Evolutionary conservation across 2,329 filamentous ascomycete genomes (phyloP), one percentile per base, ranked within the genome.

Genomic region (Cercospora zeina): DNA sequence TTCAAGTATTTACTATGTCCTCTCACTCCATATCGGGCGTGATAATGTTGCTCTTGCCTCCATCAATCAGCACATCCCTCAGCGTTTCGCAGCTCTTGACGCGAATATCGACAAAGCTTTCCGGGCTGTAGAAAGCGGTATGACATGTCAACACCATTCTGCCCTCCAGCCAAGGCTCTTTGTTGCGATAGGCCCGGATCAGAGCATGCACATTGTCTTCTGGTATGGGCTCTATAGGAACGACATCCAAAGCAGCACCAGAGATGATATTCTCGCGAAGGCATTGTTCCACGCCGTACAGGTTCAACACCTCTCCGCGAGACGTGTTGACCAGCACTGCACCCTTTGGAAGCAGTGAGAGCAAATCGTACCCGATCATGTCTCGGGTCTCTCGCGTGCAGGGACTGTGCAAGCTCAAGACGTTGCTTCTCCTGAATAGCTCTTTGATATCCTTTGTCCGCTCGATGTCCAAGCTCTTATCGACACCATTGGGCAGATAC

Each of bases 351-450:
- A 74, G 50, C 3, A 74, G 62, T 1, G 69, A 71, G 0, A 74
- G 69, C 14, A 73, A 56, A 0, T 70, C 67, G 56, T 72, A 73
- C 10, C 59, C 67, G n/a, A 74, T 68, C 54, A 68, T 55, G 10
- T 65, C 60, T 30, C 69, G 59, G 1, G 71, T 73, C 86, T 95
- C 77, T 84, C 90, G 13, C 90, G 90, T 76, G 89, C 91, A 21
- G 83, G 90, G 69, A 83, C 88, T 75, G 86, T 90, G 54, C 77
- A 96, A 59, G 83, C 89, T 68, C 86, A 88, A 69, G 83, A 90
- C 74, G 80, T 87, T 62, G 74, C 83, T 66, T 68, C 76, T 58
- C 71, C 73, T 71, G 75, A 74, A 74, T 4, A 74, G 65, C 45
- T 74, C 71, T 33, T 67, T 66, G 51, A 73, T 65, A 57, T 70